phyloP scores from a whole-genome alignment of 805 yeast species.

The Saccharomycopsis guyanensis region DNA sequence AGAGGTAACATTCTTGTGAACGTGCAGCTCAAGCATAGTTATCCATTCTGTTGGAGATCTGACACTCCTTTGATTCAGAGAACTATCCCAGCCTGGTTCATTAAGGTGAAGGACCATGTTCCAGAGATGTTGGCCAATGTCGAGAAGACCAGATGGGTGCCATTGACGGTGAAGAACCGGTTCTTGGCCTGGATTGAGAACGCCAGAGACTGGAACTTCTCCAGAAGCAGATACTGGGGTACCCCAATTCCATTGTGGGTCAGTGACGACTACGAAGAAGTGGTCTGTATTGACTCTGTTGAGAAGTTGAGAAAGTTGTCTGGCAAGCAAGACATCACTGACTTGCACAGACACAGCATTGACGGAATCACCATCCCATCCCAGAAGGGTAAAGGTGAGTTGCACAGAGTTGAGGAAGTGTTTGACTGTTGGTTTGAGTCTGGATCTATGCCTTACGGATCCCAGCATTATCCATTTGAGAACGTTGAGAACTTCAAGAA shows the following conservation, averaged over 20 bases:
- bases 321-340: constrained; percentile 75
- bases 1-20: constrained; percentile 67
- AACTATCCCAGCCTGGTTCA: constrained; percentile 98
- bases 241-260: constrained; percentile 99
- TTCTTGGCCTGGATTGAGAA: constrained; percentile 97
- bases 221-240: constrained; percentile 99
- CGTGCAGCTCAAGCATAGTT: constrained; percentile 86
- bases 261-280: constrained; percentile 84
- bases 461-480: constrained; percentile 95
- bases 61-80: constrained; percentile 95
- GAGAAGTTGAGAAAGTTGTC: constrained; percentile 78
- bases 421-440: constrained; percentile 99
- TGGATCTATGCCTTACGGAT: constrained; percentile 98
- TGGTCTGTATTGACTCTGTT: constrained; percentile 89
- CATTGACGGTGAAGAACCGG: constrained; percentile 80
- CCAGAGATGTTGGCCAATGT: constrained; percentile 87
- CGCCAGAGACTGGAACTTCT: constrained; percentile 98
- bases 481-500: constrained; percentile 57
- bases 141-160: constrained; percentile 91
- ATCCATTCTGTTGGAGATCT: constrained; percentile 99
- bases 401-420: constrained; percentile 92
- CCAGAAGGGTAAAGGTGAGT: constrained; percentile 73
- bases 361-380: constrained; percentile 94
- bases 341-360: constrained; percentile 88
- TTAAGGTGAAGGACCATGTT: constrained; percentile 76